Conservation (phyloP, 306 rosid species). For the Trifolium fragiferum region DNA sequence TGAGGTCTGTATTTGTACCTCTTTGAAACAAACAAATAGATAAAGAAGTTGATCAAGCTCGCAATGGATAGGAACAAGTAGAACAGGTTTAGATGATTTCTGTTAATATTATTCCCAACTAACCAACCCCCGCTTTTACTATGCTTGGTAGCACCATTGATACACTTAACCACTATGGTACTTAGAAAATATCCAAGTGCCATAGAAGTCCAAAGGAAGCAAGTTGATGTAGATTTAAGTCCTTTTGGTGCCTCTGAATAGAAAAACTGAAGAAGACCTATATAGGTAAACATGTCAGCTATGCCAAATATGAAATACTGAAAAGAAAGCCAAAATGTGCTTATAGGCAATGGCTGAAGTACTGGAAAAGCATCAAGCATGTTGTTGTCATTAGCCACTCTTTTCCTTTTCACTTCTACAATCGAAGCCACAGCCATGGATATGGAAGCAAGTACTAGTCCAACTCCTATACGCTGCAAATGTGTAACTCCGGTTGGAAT, state of each 20-base stretch:
- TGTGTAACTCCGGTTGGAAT: constrained; percentile 78
- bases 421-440: constrained; percentile 87
- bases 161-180: constrained; percentile 72
- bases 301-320: constrained; percentile 92
- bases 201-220: constrained; percentile 94
- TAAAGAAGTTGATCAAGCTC: constrained; percentile 72
- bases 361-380: constrained; percentile 79
- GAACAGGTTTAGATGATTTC: constrained; percentile 78
- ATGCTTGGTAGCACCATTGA: constrained; percentile 67
- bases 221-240: constrained; percentile 80
- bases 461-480: constrained; percentile 85
- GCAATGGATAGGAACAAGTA: constrained; percentile 73
- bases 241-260: constrained; percentile 85
- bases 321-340: constrained; percentile 84
- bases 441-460: constrained; percentile 73
- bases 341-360: constrained; percentile 75
- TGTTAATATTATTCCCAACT: constrained; percentile 81
- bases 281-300: constrained; percentile 86
- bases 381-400: constrained; percentile 61
- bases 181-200: constrained; percentile 83
- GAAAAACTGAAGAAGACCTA: constrained; percentile 89
- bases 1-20: constrained; percentile 77
- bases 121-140: constrained; percentile 78
- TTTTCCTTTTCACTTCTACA: constrained; percentile 74
- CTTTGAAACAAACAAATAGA: constrained; percentile 67